These are phyloP conservation scores for Arctostaphylos glauca DNA, from an alignment of 148 eudicot species.

Conservation along the genomic window DNA sequence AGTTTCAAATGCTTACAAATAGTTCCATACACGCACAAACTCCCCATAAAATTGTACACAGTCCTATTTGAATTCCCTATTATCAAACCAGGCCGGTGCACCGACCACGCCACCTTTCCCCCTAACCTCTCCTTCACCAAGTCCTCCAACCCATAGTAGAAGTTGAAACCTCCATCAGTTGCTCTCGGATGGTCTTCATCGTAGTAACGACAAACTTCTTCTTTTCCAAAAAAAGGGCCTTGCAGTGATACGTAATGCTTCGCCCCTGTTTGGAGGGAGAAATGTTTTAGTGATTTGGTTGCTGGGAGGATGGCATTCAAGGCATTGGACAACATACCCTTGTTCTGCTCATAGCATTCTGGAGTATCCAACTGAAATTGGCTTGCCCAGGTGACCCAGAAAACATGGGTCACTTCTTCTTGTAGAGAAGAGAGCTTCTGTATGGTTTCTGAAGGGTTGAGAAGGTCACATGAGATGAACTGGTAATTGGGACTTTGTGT, in stretches of 20 bases:
- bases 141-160: constrained; percentile 78
- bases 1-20: constrained; percentile 66
- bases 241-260: constrained; percentile 69
- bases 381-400: constrained; percentile 91
- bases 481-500: constrained; percentile 36
- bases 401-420: constrained; percentile 76
- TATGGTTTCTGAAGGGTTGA: constrained; percentile 43
- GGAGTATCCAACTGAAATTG: constrained; percentile 58
- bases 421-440: constrained; percentile 48
- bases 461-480: constrained; percentile 73
- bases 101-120: constrained; percentile 57
- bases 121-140: constrained; percentile 57
- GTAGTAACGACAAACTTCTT: constrained; percentile 15
- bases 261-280: constrained; percentile 79
- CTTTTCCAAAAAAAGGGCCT: constrained; percentile 1
- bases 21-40: constrained; percentile 68
- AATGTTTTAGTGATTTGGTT: constrained; percentile 43
- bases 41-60: constrained; percentile 68
- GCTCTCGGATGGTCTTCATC: constrained; percentile 67
- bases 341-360: constrained; percentile 77
- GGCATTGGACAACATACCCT: constrained; percentile 67
- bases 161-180: constrained; percentile 35
- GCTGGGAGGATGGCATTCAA: constrained; percentile 57
- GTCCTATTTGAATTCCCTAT: constrained; percentile 64
- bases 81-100: constrained; percentile 78